Percentiles rank a stretch among this genome's conserved stretches.
Evolutionary conservation across 2,329 filamentous ascomycete genomes (phyloP).

Genomic region (Triangularia verruculosa): DNA sequence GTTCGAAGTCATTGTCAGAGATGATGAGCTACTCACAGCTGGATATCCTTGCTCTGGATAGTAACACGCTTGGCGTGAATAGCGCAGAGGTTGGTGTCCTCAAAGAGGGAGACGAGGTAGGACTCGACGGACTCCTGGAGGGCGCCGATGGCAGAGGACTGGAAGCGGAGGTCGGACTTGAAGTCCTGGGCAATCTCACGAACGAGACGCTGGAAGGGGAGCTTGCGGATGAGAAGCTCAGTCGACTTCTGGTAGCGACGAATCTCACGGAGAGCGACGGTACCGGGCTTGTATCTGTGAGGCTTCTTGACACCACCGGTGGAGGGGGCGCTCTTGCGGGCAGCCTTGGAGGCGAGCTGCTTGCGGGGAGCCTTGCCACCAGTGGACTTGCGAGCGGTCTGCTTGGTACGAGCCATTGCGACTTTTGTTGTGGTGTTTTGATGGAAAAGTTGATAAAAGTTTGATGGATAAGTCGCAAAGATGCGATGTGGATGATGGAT

Average conservation of each 20-base stretch:
- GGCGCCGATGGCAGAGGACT: conserved; percentile 94
- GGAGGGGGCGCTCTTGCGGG: conserved; percentile 95
- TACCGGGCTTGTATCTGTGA: conserved; percentile 86
- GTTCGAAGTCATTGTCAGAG: not conserved
- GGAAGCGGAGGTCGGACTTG: conserved; percentile 95
- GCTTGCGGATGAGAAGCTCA: conserved; percentile 93
- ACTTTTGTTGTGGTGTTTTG: conserved; percentile 30
- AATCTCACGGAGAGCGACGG: conserved; percentile 97
- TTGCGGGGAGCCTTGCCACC: conserved; percentile 81
- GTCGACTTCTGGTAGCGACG: conserved; percentile 97
- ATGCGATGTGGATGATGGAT: conserved; percentile 27
- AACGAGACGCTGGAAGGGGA: conserved; percentile 95
- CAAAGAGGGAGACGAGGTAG: conserved; percentile 96
- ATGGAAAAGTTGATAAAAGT: conserved; percentile 20
- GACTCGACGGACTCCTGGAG: conserved; percentile 99
- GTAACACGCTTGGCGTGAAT: conserved; percentile 99
- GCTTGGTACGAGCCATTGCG: conserved; percentile 64
- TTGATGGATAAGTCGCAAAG: conserved; percentile 24
- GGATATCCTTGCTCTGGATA: conserved; percentile 63
- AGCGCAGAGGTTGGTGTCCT: conserved; percentile 97
- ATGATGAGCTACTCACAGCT: not conserved
- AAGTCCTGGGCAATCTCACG: conserved; percentile 96
- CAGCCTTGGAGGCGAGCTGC: conserved; percentile 99
- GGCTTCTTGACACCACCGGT: conserved; percentile 98
- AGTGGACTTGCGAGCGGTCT: conserved; percentile 72